Conservation (phyloP, 2,329 filamentous ascomycete genomes). For the Herpotrichia juniperi region DNA sequence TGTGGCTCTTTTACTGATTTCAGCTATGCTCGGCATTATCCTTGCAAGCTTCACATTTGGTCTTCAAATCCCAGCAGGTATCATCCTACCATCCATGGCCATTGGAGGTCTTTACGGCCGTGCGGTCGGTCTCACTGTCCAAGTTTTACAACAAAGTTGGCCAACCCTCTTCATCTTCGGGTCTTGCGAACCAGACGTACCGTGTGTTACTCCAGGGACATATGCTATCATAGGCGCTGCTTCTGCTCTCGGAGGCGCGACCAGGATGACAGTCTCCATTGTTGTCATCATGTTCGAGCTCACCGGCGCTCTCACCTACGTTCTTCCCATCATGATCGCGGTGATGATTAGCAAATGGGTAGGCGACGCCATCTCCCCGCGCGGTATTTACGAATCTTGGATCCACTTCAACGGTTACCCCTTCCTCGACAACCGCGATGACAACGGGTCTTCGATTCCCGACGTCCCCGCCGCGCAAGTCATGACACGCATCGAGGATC, state of each 20-base stretch:
- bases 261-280: conserved; percentile 95
- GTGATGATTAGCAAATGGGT: conserved; percentile 99
- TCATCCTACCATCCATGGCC: conserved; percentile 94
- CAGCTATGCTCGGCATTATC: conserved; percentile 81
- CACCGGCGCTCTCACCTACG: conserved; percentile 92
- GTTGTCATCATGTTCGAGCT: conserved; percentile 99
- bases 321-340: conserved; percentile 97
- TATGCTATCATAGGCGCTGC: conserved; percentile 97
- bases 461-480: conserved; percentile 86
- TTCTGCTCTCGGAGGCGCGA: conserved; percentile 90
- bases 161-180: conserved; percentile 78
- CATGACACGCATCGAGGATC: conserved; percentile 91
- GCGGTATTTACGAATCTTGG: conserved; percentile 97
- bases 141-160: conserved; percentile 82
- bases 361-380: conserved; percentile 89
- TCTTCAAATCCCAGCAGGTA: conserved; percentile 90
- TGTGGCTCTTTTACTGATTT: conserved; percentile 81
- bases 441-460: conserved; percentile 67
- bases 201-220: conserved; percentile 90
- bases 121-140: conserved; percentile 85
- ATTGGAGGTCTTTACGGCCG: conserved; percentile 91
- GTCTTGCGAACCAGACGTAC: conserved; percentile 81
- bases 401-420: conserved; percentile 96
- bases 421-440: conserved; percentile 88
- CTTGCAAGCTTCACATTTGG: conserved; percentile 90